These are phyloP conservation scores for Pterocarpus macrocarpus DNA, from an alignment of 306 rosid species.

Conservation along the genomic window DNA sequence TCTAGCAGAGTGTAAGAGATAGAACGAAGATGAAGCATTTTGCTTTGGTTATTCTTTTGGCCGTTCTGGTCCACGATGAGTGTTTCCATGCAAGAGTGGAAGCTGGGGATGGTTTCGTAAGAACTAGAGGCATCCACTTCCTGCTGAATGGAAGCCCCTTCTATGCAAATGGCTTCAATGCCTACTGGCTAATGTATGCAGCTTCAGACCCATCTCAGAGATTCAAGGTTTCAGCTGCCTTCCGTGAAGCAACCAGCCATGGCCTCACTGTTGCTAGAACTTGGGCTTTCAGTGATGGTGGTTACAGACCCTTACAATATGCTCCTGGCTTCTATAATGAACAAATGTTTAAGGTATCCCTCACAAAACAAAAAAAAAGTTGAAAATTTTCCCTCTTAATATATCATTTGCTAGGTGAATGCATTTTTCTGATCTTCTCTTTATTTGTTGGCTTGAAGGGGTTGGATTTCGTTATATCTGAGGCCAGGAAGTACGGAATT, in stretches of 20 bases:
- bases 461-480: conserved; percentile 82
- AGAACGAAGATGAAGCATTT: conserved; percentile 65
- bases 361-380: not conserved
- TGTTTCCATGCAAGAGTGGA: conserved; percentile 52
- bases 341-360: conserved; percentile 75
- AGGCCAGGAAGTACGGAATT: conserved; percentile 84
- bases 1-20: not conserved
- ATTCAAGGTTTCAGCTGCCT: conserved; percentile 71
- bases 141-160: conserved; percentile 75
- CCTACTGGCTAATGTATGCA: conserved; percentile 88
- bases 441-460: conserved; percentile 64
- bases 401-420: not conserved
- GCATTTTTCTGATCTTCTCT: conserved; percentile 28
- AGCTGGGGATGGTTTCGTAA: conserved; percentile 76
- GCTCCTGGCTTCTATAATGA: conserved; percentile 92
- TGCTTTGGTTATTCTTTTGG: conserved; percentile 53
- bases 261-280: conserved; percentile 93
- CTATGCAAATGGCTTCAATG: conserved; percentile 95
- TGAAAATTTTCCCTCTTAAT: not conserved
- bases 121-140: conserved; percentile 78
- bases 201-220: conserved; percentile 93
- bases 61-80: conserved; percentile 57
- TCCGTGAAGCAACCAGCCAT: conserved; percentile 72
- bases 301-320: conserved; percentile 80
- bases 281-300: conserved; percentile 98